Evolutionary conservation across 306 rosid genomes (phyloP), one percentile per base, ranked within the genome.

Genomic region (Quercus robur): DNA sequence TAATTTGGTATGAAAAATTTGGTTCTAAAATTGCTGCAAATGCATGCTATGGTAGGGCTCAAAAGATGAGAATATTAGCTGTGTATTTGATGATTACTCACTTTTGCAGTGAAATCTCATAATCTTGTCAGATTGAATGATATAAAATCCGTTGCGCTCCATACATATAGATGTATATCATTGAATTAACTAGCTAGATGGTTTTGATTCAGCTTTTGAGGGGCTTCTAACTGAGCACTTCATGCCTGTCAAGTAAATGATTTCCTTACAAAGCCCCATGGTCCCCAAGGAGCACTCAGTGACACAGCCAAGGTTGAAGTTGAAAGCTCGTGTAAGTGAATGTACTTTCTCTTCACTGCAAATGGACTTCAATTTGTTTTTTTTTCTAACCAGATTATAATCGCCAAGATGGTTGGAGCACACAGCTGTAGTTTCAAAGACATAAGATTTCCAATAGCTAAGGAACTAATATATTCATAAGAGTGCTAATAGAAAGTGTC

Each of bases 71-170:
- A 66, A 81, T 44, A 80, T 87, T 77, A 86, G 90, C 83, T 90
- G 90, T 90, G 90, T 84, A 81, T 55, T 67, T 75, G 77, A 87
- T 90, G 91, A 87, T 90, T 84, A 84, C 88, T 70, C 70, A 84
- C 94, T 90, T 92, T 88, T 84, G 71, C 85, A 79, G 89, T 75
- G 57, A 63, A 84, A 84, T 81, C 84, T 87, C 84, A 66, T 85
- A 12, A 75, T 74, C 61, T 74, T 77, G 97, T 88, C 94, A 90
- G 89, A 86, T 15, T 56, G 57, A 49, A 76, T 15, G 56, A 57
- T 54, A 46, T 73, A 28, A 73, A 79, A 59, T 77, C 59, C 56
- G 66, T 75, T 74, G 72, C 54, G 73, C 69, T 75, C 82, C 90
- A 81, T 72, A 51, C 64, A 26, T 69, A 80, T 71, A 10, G 6